These are phyloP conservation scores for Vigna unguiculata DNA, from an alignment of 306 rosid species.

Conservation along the genomic window DNA sequence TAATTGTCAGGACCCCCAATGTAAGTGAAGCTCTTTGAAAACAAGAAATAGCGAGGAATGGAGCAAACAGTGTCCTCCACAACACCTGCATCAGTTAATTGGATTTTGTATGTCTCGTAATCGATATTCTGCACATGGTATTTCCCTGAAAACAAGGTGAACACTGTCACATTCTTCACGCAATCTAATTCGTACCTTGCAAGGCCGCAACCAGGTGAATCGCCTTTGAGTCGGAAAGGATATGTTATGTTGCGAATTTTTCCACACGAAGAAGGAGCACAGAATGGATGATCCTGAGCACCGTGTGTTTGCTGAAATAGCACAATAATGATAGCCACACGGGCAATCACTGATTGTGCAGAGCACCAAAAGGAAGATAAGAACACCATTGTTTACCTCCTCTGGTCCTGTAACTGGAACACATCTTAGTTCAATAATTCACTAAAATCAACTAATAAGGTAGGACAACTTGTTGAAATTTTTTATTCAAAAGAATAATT, in stretches of 20 bases:
- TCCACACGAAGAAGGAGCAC: not conserved
- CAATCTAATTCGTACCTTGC: not conserved
- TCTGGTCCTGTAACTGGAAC: too few species aligned
- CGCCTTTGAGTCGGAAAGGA: conserved; percentile 1
- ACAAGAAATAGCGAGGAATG: not conserved
- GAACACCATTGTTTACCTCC: not conserved
- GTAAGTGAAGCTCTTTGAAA: not conserved
- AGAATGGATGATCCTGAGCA: not conserved
- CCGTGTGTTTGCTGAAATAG: not conserved
- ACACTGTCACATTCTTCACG: not conserved
- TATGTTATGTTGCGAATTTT: not conserved
- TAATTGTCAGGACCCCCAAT: not conserved
- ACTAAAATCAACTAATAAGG: too few species aligned
- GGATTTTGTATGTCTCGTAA: not conserved
- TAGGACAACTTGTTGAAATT: too few species aligned
- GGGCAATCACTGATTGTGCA: not conserved
- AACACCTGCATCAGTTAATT: not conserved
- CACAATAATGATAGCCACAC: not conserved
- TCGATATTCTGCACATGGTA: not conserved
- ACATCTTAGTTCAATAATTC: too few species aligned
- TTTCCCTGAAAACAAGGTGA: not conserved
- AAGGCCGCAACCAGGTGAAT: not conserved
- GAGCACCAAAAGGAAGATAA: not conserved
- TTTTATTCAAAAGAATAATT: too few species aligned
- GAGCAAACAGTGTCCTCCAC: not conserved